A percentile compares a stretch with the other conserved stretches of the same genome.
Conservation (phyloP, 306 rosid species). For the Quercus robur region DNA sequence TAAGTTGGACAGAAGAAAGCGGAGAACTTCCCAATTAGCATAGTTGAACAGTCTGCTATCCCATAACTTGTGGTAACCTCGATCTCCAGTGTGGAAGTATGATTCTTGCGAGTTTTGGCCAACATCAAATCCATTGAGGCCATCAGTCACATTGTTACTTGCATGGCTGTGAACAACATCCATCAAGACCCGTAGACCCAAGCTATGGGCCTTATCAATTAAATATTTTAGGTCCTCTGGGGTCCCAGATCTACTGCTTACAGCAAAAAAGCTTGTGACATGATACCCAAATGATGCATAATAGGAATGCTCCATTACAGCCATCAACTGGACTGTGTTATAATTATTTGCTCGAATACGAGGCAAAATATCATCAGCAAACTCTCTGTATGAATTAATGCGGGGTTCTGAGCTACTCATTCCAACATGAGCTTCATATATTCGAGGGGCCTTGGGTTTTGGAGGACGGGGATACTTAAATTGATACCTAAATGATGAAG, state of each 20-base stretch:
- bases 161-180: constrained; percentile 98
- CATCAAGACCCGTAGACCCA: constrained; percentile 84
- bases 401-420: constrained; percentile 94
- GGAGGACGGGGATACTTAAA: constrained; percentile 72
- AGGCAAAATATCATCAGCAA: constrained; percentile 87
- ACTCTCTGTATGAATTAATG: constrained; percentile 81
- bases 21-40: constrained; percentile 98
- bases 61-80: constrained; percentile 93
- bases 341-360: constrained; percentile 82
- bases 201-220: constrained; percentile 87
- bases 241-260: constrained; percentile 93
- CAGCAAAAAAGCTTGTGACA: constrained; percentile 90
- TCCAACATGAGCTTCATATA: constrained; percentile 97
- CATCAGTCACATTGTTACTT: constrained; percentile 86
- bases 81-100: constrained; percentile 82
- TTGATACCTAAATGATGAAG: constrained; percentile 56
- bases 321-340: constrained; percentile 95
- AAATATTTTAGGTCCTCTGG: constrained; percentile 96
- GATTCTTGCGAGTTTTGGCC: constrained; percentile 88
- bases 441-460: constrained; percentile 70
- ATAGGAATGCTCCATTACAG: constrained; percentile 97
- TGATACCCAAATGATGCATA: constrained; percentile 98
- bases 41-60: constrained; percentile 93
- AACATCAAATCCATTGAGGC: constrained; percentile 95
- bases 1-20: constrained; percentile 87